phyloP scores from a whole-genome alignment of 2,329 filamentous ascomycete species.

The Conoideocrella luteorostrata region DNA sequence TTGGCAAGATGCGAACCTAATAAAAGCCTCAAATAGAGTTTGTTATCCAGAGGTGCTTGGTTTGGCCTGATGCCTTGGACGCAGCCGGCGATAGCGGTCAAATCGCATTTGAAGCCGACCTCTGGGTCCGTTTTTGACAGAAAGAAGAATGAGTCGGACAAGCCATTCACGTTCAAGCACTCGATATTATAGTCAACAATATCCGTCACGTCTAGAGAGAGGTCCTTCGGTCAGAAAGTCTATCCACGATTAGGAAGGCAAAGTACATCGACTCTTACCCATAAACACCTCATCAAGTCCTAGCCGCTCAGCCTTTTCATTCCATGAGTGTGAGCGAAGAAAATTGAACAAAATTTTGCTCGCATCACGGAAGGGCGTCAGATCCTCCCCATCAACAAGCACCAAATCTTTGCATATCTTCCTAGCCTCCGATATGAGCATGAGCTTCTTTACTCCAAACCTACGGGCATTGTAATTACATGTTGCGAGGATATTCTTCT shows the following conservation, averaged over 20 bases:
- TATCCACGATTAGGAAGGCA: too few relatives aligned
- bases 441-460: constrained; percentile 71
- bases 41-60: constrained; percentile 24
- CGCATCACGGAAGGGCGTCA: constrained; percentile 76
- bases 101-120: constrained; percentile 73
- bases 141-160: constrained; percentile 71
- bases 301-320: constrained; percentile 67
- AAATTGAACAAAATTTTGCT: constrained; percentile 76
- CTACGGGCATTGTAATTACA: constrained; percentile 89
- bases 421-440: constrained; percentile 76
- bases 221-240: neutral
- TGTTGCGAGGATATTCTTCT: constrained; percentile 88
- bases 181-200: constrained; percentile 75
- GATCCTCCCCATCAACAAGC: constrained; percentile 79
- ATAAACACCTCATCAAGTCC: constrained; percentile 80
- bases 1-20: constrained; percentile 77
- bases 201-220: constrained; percentile 67
- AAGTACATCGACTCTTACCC: too few relatives aligned
- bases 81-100: constrained; percentile 59
- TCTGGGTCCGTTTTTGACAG: constrained; percentile 68
- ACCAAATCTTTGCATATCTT: constrained; percentile 76
- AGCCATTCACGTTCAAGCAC: constrained; percentile 60
- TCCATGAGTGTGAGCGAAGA: constrained; percentile 71
- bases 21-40: constrained; percentile 54
- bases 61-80: constrained; percentile 28